Base-by-base conservation (phyloP, 345 rosid species). In the Lepidium didymum region DNA sequence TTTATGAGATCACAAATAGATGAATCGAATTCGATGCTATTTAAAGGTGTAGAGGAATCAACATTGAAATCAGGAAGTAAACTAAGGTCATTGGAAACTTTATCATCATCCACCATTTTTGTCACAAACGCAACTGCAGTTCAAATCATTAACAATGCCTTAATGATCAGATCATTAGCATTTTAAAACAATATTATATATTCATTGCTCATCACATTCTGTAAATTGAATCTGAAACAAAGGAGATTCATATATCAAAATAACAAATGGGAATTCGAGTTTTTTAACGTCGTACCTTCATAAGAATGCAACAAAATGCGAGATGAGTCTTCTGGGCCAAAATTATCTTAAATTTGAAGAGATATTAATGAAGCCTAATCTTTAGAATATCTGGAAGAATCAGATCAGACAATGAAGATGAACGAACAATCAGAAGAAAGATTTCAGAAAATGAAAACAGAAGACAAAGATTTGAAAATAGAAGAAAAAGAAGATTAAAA, bases 81-180 rank as follows among this genome's bases (percentile, higher is more conserved):
- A 54, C 2, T 9, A n/a, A 67, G 6, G 21, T 68, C 78, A 31
- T 54, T 45, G 10, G 78, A 61, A 53, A 74, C 35, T 68, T 67
- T 68, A 37, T 67, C 36, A 68, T 68, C 43, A 68, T 54, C 69
- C 78, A 61, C 40, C 53, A 60, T 67, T 29, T 29, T 29, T 35
- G 51, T 53, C 29, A 29, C 13, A 55, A 56, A 61, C 8, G 6
- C 5, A 52, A 61, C 73, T 60, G 64, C 51, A 56, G 41, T 14
- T 4, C 1, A 57, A 27, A 57, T 38, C 13, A 38, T 13, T 21
- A 16, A 63, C 44, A 25, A 16, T 33, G 7, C 2, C 13, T 33
- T 29, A 29, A 33, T 62, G 19, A 46, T 42, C 52, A 62, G 18
- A 62, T 45, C 18, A 18, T 45, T 44, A 11, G 19, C 7, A 1